A percentile compares a stretch with the other conserved stretches of the same genome.
Evolutionary conservation across 2,329 filamentous ascomycete genomes (phyloP).

Genomic region (Magnaporthiopsis rhizophila): DNA sequence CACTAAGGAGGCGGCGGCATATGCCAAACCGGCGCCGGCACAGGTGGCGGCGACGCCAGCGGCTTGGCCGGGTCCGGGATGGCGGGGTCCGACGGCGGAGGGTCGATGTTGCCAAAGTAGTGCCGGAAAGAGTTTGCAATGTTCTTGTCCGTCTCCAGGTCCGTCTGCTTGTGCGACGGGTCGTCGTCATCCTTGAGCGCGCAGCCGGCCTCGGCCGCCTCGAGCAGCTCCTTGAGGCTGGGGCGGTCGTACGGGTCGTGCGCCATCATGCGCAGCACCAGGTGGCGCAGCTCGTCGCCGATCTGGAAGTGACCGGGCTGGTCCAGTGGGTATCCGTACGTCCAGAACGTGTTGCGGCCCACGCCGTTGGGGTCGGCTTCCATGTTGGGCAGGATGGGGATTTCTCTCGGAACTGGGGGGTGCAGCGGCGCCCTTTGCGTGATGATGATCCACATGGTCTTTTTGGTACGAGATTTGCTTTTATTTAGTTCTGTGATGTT

Average conservation of each 20-base stretch:
- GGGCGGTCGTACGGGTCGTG: not conserved
- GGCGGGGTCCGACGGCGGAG: not conserved
- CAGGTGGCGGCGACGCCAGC: not conserved
- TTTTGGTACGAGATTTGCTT: not conserved
- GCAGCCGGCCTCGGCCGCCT: not conserved
- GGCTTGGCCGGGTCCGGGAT: not conserved
- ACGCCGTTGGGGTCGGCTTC: not conserved
- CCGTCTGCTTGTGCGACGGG: not conserved
- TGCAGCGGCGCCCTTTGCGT: not conserved
- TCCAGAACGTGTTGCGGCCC: not conserved
- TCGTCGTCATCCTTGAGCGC: not conserved
- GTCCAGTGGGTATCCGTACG: not conserved
- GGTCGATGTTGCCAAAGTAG: not conserved
- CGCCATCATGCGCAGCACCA: slow-evolving; percentile 1
- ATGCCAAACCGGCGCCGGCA: not conserved
- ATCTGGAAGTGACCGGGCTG: not conserved
- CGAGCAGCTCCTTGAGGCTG: not conserved
- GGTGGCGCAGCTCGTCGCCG: not conserved
- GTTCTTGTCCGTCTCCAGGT: not conserved
- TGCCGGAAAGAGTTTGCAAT: not conserved
- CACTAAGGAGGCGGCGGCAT: no score
- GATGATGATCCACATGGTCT: slow-evolving; percentile 1
- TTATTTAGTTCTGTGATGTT: not conserved
- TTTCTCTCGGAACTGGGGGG: not conserved
- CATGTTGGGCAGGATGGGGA: not conserved